A percentile compares a stretch with the other conserved stretches of the same genome.
Evolutionary conservation across 495 filamentous ascomycete genomes (phyloP).

Genomic region (Haplographium delicatum): DNA sequence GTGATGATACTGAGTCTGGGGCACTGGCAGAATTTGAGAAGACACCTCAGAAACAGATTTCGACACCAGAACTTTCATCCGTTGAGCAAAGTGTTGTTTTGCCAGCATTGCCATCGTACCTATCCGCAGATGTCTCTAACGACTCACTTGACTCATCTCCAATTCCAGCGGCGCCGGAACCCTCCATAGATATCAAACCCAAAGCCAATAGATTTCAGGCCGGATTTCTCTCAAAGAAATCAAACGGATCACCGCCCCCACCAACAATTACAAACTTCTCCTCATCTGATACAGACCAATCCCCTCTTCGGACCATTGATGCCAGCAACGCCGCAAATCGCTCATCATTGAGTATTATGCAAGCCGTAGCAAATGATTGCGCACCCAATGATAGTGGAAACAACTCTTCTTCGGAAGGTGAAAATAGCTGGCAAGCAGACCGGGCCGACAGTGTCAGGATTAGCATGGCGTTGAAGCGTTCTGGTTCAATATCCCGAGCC

Average conservation of each 20-base stretch:
- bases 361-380: constrained; percentile 39
- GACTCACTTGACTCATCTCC: constrained; percentile 53
- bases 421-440: constrained; percentile 35
- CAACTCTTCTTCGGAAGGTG: constrained; percentile 38
- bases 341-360: constrained; percentile 43
- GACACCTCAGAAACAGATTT: constrained; percentile 63
- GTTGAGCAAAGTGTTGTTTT: constrained; percentile 37
- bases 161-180: constrained; percentile 39
- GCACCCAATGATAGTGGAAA: constrained; percentile 45
- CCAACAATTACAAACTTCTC: constrained; percentile 56
- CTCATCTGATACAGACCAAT: constrained; percentile 56
- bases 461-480: constrained; percentile 57
- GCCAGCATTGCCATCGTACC: constrained; percentile 34
- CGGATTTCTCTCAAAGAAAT: constrained; percentile 76
- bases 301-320: constrained; percentile 62
- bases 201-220: constrained; percentile 83
- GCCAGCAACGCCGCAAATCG: constrained; percentile 55
- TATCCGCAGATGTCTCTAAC: constrained; percentile 32
- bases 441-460: constrained; percentile 52
- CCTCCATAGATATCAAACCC: constrained; percentile 44
- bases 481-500: constrained; percentile 32
- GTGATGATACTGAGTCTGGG: constrained; percentile 81
- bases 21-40: constrained; percentile 82
- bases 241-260: constrained; percentile 58
- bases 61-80: constrained; percentile 46